phyloP scores from a whole-genome alignment of 306 rosid genomes.

The Lithocarpus polystachyus region DNA sequence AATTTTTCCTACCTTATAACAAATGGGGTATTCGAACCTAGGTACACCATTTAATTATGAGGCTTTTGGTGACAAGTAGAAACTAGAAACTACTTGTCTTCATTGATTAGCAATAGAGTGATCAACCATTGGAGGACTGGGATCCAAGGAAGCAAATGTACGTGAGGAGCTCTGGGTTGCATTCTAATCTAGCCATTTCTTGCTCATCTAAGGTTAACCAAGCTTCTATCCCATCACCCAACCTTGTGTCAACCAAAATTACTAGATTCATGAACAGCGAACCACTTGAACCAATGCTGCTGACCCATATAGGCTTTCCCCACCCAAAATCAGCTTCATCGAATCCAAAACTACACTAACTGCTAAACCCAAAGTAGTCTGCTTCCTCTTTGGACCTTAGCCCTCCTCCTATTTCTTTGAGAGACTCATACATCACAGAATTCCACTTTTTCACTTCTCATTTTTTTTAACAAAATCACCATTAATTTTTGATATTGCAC shows the following conservation, averaged over 20 bases:
- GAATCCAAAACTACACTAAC: slow-evolving; percentile 35
- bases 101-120: not conserved
- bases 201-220: slow-evolving; percentile 29
- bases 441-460: slow-evolving; percentile 10
- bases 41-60: too few relatives aligned
- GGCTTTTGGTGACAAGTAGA: too few relatives aligned
- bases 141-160: slow-evolving; percentile 23
- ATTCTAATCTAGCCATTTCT: slow-evolving; percentile 20
- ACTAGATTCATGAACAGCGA: slow-evolving; percentile 22
- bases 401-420: slow-evolving; percentile 5
- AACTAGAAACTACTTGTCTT: not conserved
- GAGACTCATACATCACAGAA: slow-evolving; percentile 1
- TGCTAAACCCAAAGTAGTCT: slow-evolving; percentile 30
- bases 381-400: not conserved
- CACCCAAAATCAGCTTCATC: slow-evolving; percentile 35
- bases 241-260: slow-evolving; percentile 19
- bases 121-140: slow-evolving; percentile 7
- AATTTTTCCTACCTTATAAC: too few relatives aligned
- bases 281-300: slow-evolving; percentile 14
- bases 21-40: too few relatives aligned
- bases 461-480: slow-evolving; percentile 8
- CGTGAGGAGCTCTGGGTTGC: slow-evolving; percentile 6
- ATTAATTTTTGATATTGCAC: slow-evolving; percentile 16
- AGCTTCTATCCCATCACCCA: slow-evolving; percentile 34
- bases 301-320: slow-evolving; percentile 38